Evolutionary conservation across 139 green algal species (phyloP).

Genomic region (Coelastrella sp.): DNA sequence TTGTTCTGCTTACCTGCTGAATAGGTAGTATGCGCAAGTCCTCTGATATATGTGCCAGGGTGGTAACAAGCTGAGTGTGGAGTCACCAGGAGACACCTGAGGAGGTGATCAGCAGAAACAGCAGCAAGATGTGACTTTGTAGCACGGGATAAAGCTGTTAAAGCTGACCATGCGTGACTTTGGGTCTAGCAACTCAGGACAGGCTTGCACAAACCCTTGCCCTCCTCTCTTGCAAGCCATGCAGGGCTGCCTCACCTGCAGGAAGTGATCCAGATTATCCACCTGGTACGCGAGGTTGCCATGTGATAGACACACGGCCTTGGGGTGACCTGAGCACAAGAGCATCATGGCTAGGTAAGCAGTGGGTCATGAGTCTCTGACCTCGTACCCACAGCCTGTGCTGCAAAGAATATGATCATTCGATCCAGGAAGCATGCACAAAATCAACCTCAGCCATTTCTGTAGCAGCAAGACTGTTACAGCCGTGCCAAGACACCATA

Average conservation of each 20-base stretch:
- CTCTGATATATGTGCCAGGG: conserved; percentile 95
- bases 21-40: conserved; percentile 42
- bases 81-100: conserved; percentile 59
- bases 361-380: too few species aligned
- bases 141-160: not conserved
- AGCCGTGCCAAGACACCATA: too few species aligned
- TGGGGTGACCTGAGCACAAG: conserved; percentile 59
- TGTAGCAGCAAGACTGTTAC: too few species aligned
- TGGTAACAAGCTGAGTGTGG: conserved; percentile 86
- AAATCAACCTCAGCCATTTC: too few species aligned
- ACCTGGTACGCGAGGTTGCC: conserved; percentile 86
- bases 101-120: not conserved
- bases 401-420: too few species aligned
- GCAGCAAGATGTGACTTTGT: not conserved
- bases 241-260: conserved; percentile 52
- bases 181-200: not conserved
- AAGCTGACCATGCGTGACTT: not conserved
- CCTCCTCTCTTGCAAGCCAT: too few species aligned
- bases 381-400: too few species aligned
- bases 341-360: too few species aligned
- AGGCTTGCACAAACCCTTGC: not conserved
- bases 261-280: conserved; percentile 67
- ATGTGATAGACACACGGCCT: conserved; percentile 87
- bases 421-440: too few species aligned
- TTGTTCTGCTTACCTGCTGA: conserved; percentile 5